Percentiles rank a stretch among this genome's conserved stretches.
Conservation (phyloP, 805 yeast genomes). For the Ogataea haglerorum region DNA sequence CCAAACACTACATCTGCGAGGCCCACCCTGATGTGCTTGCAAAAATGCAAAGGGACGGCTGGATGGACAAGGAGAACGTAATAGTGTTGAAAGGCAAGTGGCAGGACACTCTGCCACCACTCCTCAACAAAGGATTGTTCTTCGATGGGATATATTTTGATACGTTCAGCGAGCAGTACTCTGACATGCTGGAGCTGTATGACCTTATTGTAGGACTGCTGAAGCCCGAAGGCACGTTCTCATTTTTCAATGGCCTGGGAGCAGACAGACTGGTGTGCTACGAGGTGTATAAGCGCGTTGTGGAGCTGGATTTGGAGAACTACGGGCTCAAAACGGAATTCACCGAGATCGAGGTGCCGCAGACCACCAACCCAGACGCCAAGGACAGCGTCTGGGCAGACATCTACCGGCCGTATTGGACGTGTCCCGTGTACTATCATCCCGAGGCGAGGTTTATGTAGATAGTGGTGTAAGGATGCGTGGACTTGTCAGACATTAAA, state of each 20-base stretch:
- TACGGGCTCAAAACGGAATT: conserved; percentile 73
- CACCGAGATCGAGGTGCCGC: conserved; percentile 46
- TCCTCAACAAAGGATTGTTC: conserved; percentile 63
- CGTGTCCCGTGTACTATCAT: conserved; percentile 64
- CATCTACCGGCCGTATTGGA: conserved; percentile 63
- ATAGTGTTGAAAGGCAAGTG: conserved; percentile 83
- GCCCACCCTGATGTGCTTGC: conserved; percentile 89
- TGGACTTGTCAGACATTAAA: neutral
- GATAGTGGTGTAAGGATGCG: conserved; percentile 4
- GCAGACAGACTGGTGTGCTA: conserved; percentile 73
- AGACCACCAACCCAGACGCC: conserved; percentile 31
- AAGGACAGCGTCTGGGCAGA: conserved; percentile 57
- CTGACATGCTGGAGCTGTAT: conserved; percentile 81
- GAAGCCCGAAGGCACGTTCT: conserved; percentile 78
- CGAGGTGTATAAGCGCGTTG: conserved; percentile 82
- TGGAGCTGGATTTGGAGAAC: conserved; percentile 70
- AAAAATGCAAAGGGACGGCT: conserved; percentile 69
- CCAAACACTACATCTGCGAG: conserved; percentile 82
- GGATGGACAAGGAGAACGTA: conserved; percentile 75
- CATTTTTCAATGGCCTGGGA: conserved; percentile 89
- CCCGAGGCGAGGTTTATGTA: conserved; percentile 39
- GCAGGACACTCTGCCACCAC: conserved; percentile 74
- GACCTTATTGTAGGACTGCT: conserved; percentile 79
- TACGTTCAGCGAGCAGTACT: conserved; percentile 89
- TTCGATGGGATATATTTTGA: conserved; percentile 93